These are phyloP conservation scores for Leccinum subspadiceum DNA, from an alignment of 1,284 basidiomycete genomes.

Conservation along the genomic window DNA sequence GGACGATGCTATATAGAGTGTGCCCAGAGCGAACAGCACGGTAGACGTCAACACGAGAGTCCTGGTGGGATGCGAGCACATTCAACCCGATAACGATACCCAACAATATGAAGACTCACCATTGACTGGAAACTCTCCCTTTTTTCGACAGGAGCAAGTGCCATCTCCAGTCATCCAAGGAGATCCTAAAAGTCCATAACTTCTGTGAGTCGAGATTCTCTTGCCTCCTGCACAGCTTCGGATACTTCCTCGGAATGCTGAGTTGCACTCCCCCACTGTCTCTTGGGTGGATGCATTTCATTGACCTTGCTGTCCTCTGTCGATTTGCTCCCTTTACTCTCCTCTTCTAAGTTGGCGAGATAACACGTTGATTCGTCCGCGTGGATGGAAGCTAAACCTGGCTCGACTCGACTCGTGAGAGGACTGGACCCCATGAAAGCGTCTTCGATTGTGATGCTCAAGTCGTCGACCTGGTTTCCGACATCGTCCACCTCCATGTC, in stretches of 20 bases:
- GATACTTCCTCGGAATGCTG: too few species aligned
- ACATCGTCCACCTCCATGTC: slow-evolving; percentile 20
- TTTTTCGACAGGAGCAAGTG: slow-evolving; percentile 10
- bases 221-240: too few species aligned
- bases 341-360: slow-evolving; percentile 28
- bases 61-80: not conserved
- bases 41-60: slow-evolving; percentile 18
- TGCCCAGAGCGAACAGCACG: slow-evolving; percentile 15
- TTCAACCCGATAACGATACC: not conserved
- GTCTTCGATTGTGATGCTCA: slow-evolving; percentile 16
- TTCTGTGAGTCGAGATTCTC: too few species aligned
- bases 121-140: slow-evolving; percentile 1
- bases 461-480: slow-evolving; percentile 2
- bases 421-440: slow-evolving; percentile 27
- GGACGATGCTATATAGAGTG: slow-evolving; percentile 12
- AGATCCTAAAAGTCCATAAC: too few species aligned
- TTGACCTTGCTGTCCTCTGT: slow-evolving; percentile 9
- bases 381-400: slow-evolving; percentile 8
- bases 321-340: slow-evolving; percentile 22
- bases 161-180: too few species aligned
- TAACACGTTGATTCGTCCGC: slow-evolving; percentile 6
- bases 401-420: slow-evolving; percentile 25
- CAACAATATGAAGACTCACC: not conserved
- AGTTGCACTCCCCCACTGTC: slow-evolving; percentile 8
- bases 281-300: slow-evolving; percentile 22